A percentile compares a stretch with the other conserved stretches of the same genome.
Evolutionary conservation across 306 rosid species (phyloP).

Genomic region (Prunus mume): DNA sequence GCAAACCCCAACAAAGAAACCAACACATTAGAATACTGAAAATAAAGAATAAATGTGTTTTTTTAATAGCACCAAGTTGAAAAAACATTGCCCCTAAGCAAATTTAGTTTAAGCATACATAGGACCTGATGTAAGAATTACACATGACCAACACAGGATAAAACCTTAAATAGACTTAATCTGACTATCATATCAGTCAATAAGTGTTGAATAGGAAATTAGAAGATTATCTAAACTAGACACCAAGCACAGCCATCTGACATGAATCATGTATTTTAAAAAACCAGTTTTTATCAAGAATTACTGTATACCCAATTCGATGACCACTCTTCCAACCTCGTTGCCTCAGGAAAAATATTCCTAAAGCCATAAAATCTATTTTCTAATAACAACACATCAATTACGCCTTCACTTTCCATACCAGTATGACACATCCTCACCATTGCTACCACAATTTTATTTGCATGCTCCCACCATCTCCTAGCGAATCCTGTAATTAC

Average conservation of each 20-base stretch:
- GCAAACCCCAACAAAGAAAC: conserved; percentile 25
- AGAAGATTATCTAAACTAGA: background rate
- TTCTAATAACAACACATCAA: background rate
- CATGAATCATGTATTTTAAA: background rate
- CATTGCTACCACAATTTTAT: background rate
- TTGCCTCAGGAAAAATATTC: background rate
- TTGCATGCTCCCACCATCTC: background rate
- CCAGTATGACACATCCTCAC: background rate
- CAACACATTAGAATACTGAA: conserved; percentile 6
- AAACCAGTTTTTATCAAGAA: background rate
- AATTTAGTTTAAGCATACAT: background rate
- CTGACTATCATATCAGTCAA: background rate
- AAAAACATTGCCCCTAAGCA: background rate
- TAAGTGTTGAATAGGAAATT: background rate
- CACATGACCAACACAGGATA: conserved; percentile 1
- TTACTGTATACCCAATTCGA: background rate
- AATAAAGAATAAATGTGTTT: conserved; percentile 10
- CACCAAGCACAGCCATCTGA: background rate
- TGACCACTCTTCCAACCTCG: background rate
- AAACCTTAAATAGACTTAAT: background rate
- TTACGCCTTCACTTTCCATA: background rate
- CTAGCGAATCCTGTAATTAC: background rate
- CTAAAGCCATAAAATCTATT: background rate
- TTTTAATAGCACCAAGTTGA: background rate
- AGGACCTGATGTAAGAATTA: background rate